Evolutionary conservation across 148 eudicot genomes (phyloP).

Genomic region (Selenicereus undatus): DNA sequence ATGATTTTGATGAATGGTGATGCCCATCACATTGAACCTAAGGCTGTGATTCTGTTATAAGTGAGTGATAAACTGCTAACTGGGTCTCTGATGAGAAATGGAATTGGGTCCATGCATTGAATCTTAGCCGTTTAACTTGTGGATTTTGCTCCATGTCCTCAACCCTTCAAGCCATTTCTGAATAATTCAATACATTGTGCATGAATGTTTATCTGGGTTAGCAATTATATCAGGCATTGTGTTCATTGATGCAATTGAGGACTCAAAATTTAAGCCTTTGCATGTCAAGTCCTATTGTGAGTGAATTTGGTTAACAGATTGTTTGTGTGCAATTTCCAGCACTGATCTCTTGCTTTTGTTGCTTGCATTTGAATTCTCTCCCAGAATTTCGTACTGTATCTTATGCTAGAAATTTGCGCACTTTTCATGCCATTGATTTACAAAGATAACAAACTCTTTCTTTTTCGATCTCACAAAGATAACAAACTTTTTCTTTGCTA

Average conservation of each 20-base stretch:
- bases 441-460: slow-evolving; percentile 1
- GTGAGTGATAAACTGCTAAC: neutral
- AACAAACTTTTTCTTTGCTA: neutral
- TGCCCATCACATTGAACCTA: neutral
- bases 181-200: neutral
- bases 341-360: neutral
- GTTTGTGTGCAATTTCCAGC: neutral
- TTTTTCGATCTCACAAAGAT: neutral
- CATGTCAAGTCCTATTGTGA: neutral
- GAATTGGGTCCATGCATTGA: neutral
- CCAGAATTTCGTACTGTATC: neutral
- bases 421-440: slow-evolving; percentile 5
- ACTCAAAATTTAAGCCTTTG: neutral
- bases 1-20: neutral
- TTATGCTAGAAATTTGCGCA: neutral
- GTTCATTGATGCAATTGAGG: no score
- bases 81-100: neutral
- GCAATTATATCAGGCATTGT: neutral
- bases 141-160: neutral
- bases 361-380: neutral
- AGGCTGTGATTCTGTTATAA: neutral
- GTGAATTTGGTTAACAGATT: neutral
- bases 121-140: neutral
- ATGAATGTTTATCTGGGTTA: neutral
- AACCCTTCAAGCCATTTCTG: neutral